Percentiles rank a stretch among this genome's conserved stretches.
These are phyloP conservation scores for Eutrema japonicum DNA, from an alignment of 345 rosid species.

Conservation along the genomic window DNA sequence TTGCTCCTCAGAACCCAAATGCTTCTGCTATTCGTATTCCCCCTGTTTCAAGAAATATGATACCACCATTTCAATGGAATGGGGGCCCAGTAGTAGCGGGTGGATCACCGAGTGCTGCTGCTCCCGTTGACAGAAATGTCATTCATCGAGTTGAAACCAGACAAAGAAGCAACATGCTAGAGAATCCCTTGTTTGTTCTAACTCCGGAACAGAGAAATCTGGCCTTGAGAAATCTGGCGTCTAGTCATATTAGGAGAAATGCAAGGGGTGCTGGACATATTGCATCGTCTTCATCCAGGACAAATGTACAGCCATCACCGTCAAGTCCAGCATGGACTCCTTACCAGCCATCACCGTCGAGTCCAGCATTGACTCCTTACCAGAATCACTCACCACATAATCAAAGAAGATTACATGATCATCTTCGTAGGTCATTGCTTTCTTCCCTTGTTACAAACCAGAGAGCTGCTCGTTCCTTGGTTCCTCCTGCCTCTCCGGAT, in stretches of 20 bases:
- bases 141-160: constrained; percentile 47
- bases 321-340: constrained; percentile 48
- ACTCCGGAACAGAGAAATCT: constrained; percentile 54
- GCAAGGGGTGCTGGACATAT: constrained; percentile 52
- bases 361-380: constrained; percentile 51
- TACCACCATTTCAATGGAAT: constrained; percentile 59
- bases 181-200: constrained; percentile 57
- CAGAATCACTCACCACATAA: constrained; percentile 51
- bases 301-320: constrained; percentile 51
- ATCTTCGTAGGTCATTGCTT: constrained; percentile 69
- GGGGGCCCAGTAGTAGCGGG: constrained; percentile 51
- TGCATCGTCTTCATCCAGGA: constrained; percentile 53
- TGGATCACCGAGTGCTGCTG: constrained; percentile 49
- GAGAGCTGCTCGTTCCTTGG: constrained; percentile 47
- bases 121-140: constrained; percentile 49
- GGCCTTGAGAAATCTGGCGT: constrained; percentile 12
- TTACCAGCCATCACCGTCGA: constrained; percentile 38
- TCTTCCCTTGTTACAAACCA: constrained; percentile 57
- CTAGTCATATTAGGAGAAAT: constrained; percentile 45
- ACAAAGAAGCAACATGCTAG: constrained; percentile 56
- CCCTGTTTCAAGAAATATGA: constrained; percentile 51
- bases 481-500: constrained; percentile 49
- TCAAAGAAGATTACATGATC: constrained; percentile 71
- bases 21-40: constrained; percentile 54
- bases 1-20: constrained; percentile 47